Conservation (phyloP, 768 basidiomycete genomes). For the Agaricus sinodeliciosus region DNA sequence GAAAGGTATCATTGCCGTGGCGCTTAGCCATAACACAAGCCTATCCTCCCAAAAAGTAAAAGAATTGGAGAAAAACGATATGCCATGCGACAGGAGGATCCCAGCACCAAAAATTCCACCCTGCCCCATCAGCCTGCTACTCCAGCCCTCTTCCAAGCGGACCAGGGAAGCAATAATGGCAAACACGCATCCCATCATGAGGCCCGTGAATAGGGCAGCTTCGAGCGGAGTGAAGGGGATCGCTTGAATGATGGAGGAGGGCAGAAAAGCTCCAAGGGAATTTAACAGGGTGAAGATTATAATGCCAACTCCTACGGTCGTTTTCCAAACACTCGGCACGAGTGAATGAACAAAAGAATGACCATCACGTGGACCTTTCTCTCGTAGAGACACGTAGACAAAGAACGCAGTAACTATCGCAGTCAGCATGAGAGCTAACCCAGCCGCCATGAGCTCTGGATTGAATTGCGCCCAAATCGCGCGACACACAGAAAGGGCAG, state of each 20-base stretch:
- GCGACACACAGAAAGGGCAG: slow-evolving; percentile 67
- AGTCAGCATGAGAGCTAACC: slow-evolving; percentile 54
- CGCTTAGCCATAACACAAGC: slow-evolving; percentile 66
- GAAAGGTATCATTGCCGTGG: slow-evolving; percentile 55
- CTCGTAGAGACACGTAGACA: slow-evolving; percentile 41
- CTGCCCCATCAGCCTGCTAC: slow-evolving; percentile 28
- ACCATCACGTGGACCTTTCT: neutral
- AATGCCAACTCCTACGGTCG: neutral
- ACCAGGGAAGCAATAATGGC: neutral
- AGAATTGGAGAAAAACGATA: slow-evolving; percentile 87
- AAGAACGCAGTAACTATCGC: slow-evolving; percentile 49
- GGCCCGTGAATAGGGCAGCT: neutral
- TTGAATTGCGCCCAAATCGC: slow-evolving; percentile 96
- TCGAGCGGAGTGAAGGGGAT: neutral
- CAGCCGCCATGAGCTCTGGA: slow-evolving; percentile 65
- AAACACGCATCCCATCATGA: slow-evolving; percentile 4
- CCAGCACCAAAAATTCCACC: slow-evolving; percentile 37
- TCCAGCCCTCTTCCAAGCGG: neutral
- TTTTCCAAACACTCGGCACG: neutral
- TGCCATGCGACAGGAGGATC: slow-evolving; percentile 58
- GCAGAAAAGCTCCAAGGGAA: neutral
- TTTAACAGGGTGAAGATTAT: neutral
- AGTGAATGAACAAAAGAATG: neutral
- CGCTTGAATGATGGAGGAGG: neutral
- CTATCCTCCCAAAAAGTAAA: slow-evolving; percentile 98